Base-by-base conservation (phyloP, 768 basidiomycete species). In the Multifurca ochricompacta region DNA sequence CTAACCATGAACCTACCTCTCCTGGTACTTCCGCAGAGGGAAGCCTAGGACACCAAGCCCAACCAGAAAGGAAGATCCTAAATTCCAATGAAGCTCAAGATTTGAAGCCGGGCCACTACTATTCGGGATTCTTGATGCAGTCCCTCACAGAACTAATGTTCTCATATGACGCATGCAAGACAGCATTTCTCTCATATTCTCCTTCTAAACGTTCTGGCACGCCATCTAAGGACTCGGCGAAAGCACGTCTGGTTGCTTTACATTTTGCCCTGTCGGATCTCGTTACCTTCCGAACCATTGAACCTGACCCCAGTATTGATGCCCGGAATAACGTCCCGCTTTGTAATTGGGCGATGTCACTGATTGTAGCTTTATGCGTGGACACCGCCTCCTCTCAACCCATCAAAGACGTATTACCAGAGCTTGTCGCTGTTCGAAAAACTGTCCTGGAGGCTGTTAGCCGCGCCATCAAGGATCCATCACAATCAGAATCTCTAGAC, bases 341-440 rank as follows among this genome's bases (percentile, higher is more conserved):
- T 13, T 88, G 87, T 64, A 87, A 85, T 62, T 91, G 86, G 85
- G 87, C 88, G 0, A 89, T 88, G 78, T 91, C 91, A 16, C 80
- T 95, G 53, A 70, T 99, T 32, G 87, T 94, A 41, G 87, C 93
- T 0, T 77, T 99, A n/a, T 98, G 95, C 64, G 85, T 91, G 9
- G 95, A 98, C 65, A 84, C 81, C 4, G 76, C 81, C 2, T 70
- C 80, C 3, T 70, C 74, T 16, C 75, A 77, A 31, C 87, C 88
- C 43, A 65, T 76, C 50, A 95, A 92, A 68, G 91, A 91, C 28
- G 73, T 87, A 10, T 79, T 89, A 3, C 58, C 77, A 4, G 91
- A 96, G 52, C 73, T 97, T 41, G 74, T 87, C n/a, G 77, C 81
- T n/a, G 85, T 92, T n/a, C 85, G 96, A 40, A 93, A 91, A 69